These are phyloP conservation scores for Spizellomyces punctatus DNA, from an alignment of 192 early-diverging fungal genomes.

Conservation along the genomic window DNA sequence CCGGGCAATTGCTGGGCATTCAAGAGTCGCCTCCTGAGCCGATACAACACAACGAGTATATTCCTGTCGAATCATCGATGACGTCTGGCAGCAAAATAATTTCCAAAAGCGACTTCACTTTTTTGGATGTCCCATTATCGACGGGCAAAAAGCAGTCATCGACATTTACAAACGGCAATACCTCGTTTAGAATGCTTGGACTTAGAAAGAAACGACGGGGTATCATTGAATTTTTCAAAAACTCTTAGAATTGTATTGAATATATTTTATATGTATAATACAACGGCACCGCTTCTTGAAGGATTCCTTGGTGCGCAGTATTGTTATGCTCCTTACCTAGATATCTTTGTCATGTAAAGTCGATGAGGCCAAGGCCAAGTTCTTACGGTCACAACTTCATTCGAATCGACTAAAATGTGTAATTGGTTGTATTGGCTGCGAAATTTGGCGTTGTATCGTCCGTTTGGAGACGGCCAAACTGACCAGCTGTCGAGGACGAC, in stretches of 20 bases:
- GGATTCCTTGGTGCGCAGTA: too few species aligned
- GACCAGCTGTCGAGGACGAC: too few species aligned
- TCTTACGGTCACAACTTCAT: too few species aligned
- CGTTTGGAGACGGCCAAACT: too few species aligned
- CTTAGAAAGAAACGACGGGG: slow-evolving; percentile 19
- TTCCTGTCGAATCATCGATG: not conserved
- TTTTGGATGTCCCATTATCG: not conserved
- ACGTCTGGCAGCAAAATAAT: not conserved
- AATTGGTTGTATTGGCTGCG: too few species aligned
- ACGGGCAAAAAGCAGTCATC: not conserved
- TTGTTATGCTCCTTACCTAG: too few species aligned
- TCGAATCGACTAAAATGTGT: too few species aligned
- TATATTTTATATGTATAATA: too few species aligned
- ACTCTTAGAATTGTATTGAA: not conserved
- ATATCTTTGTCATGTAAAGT: too few species aligned
- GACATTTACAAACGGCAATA: not conserved
- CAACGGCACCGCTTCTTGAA: too few species aligned
- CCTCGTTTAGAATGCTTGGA: slow-evolving; percentile 21
- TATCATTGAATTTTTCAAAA: slow-evolving; percentile 29
- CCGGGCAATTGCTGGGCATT: not conserved
- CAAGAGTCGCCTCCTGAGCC: not conserved
- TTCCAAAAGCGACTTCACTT: not conserved
- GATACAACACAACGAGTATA: not conserved
- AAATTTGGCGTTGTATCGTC: too few species aligned
- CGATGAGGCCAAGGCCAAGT: too few species aligned